phyloP scores from a whole-genome alignment of 768 basidiomycete species.

The Suillus plorans region DNA sequence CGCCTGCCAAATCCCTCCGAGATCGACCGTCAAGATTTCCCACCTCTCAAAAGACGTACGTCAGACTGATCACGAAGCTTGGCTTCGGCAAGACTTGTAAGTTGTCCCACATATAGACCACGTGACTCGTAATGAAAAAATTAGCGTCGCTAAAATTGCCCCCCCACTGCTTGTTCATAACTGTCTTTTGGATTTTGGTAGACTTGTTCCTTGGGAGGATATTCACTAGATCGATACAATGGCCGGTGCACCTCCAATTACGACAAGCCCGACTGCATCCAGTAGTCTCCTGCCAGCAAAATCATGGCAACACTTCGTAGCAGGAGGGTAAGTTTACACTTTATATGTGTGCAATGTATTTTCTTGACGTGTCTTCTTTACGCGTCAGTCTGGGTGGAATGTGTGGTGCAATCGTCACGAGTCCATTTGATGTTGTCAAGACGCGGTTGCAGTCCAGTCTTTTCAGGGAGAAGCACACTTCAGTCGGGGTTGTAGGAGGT shows the following conservation, averaged over 20 bases:
- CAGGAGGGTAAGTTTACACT: conserved; percentile 67
- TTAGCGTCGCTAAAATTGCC: not conserved
- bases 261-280: conserved; percentile 33
- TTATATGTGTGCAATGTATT: conserved; percentile 3
- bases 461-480: conserved; percentile 51
- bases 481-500: conserved; percentile 32
- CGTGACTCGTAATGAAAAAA: conserved; percentile 5
- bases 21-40: too few species aligned
- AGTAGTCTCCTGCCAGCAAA: conserved; percentile 57
- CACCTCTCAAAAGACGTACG: too few species aligned
- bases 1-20: too few species aligned
- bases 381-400: conserved; percentile 83
- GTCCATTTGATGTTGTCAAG: conserved; percentile 98
- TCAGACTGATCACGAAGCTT: too few species aligned
- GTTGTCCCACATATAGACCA: not conserved
- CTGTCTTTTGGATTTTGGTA: not conserved
- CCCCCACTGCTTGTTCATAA: conserved; percentile 1
- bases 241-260: conserved; percentile 19
- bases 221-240: conserved; percentile 12
- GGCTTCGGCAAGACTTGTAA: too few species aligned
- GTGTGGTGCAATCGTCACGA: conserved; percentile 96
- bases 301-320: conserved; percentile 83
- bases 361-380: conserved; percentile 1
- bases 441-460: conserved; percentile 93
- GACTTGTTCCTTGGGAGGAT: not conserved